Evolutionary conservation across 768 basidiomycete genomes (phyloP), one percentile per base, ranked within the genome.

Genomic region (Podaxis rugospora): DNA sequence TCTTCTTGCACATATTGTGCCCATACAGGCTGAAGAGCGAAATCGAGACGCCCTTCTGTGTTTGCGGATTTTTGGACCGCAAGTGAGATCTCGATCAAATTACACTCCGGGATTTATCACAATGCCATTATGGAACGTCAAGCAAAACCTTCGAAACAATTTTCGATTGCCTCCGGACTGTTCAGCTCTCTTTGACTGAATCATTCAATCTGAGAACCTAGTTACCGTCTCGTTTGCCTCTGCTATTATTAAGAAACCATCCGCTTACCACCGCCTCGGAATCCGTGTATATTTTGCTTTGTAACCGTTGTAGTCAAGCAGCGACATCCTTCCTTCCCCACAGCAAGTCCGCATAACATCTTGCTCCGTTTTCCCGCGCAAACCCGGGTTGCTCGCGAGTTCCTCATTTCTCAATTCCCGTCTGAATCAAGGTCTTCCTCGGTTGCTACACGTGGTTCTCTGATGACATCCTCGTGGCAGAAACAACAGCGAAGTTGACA

Each of bases 391-490:
- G 23, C 16, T 46, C 21, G 54, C 27, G 39, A 51, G 37, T 36
- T 32, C 18, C 50, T 35, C 25, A 51, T 40, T 16, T n/a, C 39
- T 42, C 21, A 51, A 42, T 32, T 40, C 37, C 39, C 39, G 27
- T 35, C 7, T 28, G 14, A 18, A 25, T 36, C 25, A 23, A 35
- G 16, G 25, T 49, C 51, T 6, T n/a, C 40, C 59, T 49, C 53
- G 32, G 42, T 32, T 27, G 52, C 55, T 49, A 54, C 59, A 61
- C 59, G 59, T 61, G 59, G 52, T 53, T 61, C 52, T 55, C 44
- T 49, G 35, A 52, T 37, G n/a, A 49, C 23, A 4, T 18, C 59
- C 59, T 61, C 59, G 59, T 55, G 59, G 59, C 59, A 27, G 42
- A 35, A 57, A 18, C 56, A 28, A 59, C 16, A 53, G 21, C 14